A percentile compares a stretch with the other conserved stretches of the same genome.
These are phyloP conservation scores for Piper betle DNA, from an alignment of 164 flowering plant genomes.

Conservation along the genomic window DNA sequence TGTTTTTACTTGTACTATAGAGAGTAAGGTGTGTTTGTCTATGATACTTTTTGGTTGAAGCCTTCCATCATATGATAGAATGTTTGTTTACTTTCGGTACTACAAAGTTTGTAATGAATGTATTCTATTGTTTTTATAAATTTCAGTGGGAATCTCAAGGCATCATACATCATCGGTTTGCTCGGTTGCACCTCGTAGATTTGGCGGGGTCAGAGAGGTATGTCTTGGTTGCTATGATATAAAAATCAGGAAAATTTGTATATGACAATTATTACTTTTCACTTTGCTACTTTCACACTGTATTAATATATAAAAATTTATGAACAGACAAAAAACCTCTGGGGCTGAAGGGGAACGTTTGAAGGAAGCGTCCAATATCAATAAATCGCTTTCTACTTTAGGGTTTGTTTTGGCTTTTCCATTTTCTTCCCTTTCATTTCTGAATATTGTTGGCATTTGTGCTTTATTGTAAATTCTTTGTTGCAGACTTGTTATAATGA, in stretches of 20 bases:
- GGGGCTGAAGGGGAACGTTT: slow-evolving; percentile 99
- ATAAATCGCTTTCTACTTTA: slow-evolving; percentile 95
- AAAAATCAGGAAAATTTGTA: neutral
- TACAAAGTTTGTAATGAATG: neutral
- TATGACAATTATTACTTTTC: neutral
- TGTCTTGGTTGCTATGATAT: neutral
- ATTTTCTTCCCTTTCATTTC: neutral
- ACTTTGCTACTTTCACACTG: neutral
- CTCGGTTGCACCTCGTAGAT: slow-evolving; percentile 94
- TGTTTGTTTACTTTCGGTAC: neutral
- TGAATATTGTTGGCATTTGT: neutral
- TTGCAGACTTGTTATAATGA: slow-evolving; percentile 93
- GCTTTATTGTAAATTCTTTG: neutral
- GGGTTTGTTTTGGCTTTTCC: slow-evolving; percentile 35
- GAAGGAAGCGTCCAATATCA: slow-evolving; percentile 97
- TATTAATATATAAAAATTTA: neutral
- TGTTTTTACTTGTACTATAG: slow-evolving; percentile 86
- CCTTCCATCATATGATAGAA: neutral
- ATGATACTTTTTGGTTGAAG: neutral
- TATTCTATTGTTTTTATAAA: neutral
- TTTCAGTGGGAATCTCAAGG: slow-evolving; percentile 94
- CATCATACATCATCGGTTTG: slow-evolving; percentile 85
- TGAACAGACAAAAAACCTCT: slow-evolving; percentile 89
- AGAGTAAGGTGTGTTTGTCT: slow-evolving; percentile 57
- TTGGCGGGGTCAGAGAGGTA: slow-evolving; percentile 99